These are phyloP conservation scores for Brasilioporus rufonigricans DNA, from an alignment of 768 basidiomycete species.

Conservation along the genomic window DNA sequence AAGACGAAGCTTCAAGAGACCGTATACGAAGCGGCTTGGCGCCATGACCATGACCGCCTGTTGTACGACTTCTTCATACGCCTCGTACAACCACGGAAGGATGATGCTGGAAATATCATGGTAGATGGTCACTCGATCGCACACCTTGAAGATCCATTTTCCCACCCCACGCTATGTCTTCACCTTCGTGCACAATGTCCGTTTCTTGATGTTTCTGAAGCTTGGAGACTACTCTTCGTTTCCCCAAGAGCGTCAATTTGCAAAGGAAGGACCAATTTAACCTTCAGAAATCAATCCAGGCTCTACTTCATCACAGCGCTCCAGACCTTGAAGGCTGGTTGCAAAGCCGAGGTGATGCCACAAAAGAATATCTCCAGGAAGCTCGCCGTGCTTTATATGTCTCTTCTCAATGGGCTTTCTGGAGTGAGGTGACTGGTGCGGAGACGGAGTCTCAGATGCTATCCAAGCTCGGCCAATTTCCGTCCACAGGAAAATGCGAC, in stretches of 20 bases:
- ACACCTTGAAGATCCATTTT: neutral
- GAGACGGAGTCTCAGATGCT: neutral
- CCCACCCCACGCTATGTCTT: slow-evolving; percentile 4
- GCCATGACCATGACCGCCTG: slow-evolving; percentile 9
- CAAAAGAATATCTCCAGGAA: neutral
- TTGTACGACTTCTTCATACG: slow-evolving; percentile 12
- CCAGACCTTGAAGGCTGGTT: neutral
- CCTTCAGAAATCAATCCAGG: neutral
- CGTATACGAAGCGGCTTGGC: neutral
- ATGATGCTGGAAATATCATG: neutral
- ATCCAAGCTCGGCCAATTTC: neutral
- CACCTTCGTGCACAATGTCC: no score
- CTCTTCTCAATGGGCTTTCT: neutral
- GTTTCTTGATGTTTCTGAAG: neutral
- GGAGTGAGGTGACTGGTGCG: neutral
- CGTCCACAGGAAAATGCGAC: slow-evolving; percentile 3
- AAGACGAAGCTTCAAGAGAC: neutral
- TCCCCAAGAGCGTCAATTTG: neutral
- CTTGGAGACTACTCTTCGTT: neutral
- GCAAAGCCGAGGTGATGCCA: neutral
- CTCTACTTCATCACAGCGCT: neutral
- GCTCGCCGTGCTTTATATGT: neutral
- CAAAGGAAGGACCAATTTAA: neutral
- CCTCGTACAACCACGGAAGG: neutral
- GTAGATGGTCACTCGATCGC: neutral